Evolutionary conservation across 306 rosid species (phyloP).

Genomic region (Trifolium pratense): DNA sequence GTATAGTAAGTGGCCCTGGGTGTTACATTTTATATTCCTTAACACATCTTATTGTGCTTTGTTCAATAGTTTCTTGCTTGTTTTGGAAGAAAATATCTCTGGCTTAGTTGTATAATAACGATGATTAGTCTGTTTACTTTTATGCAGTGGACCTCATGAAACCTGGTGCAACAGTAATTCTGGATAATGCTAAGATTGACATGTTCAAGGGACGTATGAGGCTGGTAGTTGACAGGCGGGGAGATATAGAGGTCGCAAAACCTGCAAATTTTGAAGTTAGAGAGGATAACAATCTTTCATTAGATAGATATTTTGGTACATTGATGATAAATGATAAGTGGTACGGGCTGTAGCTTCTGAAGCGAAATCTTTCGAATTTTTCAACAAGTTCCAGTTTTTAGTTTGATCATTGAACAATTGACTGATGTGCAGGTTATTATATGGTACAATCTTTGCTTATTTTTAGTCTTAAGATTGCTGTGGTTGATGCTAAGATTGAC

Average conservation of each 20-base stretch:
- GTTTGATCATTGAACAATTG: constrained; percentile 47
- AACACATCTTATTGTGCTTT: neutral
- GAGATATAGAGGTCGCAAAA: constrained; percentile 70
- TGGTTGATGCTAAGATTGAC: too few species aligned
- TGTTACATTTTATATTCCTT: neutral
- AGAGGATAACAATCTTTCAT: constrained; percentile 85
- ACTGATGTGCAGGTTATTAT: constrained; percentile 46
- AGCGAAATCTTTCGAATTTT: constrained; percentile 33
- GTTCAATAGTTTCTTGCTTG: neutral
- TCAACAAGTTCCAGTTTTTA: constrained; percentile 41
- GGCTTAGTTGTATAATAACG: too few species aligned
- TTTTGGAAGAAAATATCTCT: neutral
- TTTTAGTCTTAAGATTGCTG: too few species aligned
- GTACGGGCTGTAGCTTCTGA: constrained; percentile 37
- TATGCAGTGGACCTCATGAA: constrained; percentile 75
- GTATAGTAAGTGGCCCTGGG: neutral
- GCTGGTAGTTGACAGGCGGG: constrained; percentile 88
- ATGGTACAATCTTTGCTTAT: constrained; percentile 28
- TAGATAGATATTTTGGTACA: constrained; percentile 58
- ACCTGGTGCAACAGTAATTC: constrained; percentile 57
- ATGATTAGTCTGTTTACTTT: constrained; percentile 16
- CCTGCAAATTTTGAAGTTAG: constrained; percentile 73
- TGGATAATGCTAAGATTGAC: constrained; percentile 90
- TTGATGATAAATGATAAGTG: constrained; percentile 67
- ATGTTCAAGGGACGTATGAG: constrained; percentile 94